Conservation (phyloP, 352 stramenopile species). For the Pythium dissotocum region DNA sequence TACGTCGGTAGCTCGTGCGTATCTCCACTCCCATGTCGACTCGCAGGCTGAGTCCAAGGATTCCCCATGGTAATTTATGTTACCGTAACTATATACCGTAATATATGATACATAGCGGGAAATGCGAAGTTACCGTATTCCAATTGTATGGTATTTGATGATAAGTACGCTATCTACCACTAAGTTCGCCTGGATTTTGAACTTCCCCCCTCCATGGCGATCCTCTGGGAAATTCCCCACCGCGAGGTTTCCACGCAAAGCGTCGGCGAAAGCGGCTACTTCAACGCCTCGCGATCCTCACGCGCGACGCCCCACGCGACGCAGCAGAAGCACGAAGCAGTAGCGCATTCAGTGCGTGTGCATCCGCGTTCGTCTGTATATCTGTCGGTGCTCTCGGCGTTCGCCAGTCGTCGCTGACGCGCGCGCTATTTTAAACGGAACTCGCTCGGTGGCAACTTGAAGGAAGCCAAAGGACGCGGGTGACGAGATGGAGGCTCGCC, state of each 20-base stretch:
- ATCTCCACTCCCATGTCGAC: too few species aligned
- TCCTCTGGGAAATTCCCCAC: neutral
- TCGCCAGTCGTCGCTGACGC: neutral
- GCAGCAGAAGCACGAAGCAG: neutral
- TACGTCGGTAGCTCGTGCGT: too few species aligned
- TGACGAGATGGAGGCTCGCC: neutral
- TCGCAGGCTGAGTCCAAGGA: too few species aligned
- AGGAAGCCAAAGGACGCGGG: neutral
- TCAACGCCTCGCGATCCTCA: neutral
- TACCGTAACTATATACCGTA: too few species aligned
- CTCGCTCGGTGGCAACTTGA: neutral
- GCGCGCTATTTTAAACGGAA: slow-evolving; percentile 6
- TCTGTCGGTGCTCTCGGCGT: neutral
- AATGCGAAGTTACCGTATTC: too few species aligned
- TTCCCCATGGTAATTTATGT: too few species aligned
- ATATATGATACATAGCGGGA: too few species aligned
- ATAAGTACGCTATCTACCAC: neutral
- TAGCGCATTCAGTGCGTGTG: neutral
- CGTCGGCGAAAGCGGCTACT: neutral
- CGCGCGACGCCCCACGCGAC: neutral
- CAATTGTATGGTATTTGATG: neutral
- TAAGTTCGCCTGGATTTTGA: neutral
- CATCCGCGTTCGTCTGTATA: neutral
- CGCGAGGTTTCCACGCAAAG: neutral
- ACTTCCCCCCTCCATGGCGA: neutral